Base-by-base conservation (phyloP, 148 eudicot species). In the Euryodendron excelsum region DNA sequence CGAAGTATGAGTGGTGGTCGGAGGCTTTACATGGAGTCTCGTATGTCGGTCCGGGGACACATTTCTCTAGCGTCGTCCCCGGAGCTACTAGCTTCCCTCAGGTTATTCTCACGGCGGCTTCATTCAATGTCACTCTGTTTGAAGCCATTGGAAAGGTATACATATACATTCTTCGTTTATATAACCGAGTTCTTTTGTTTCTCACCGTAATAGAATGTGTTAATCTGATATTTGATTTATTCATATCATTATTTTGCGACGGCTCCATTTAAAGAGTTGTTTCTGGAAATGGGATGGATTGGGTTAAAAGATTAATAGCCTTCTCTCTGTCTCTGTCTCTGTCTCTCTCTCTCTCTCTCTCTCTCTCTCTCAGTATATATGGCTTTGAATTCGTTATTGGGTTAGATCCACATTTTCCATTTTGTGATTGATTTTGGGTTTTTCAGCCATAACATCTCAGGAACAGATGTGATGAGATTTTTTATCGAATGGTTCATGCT, bases 81-180 rank as follows among this genome's bases (percentile, higher is more conserved):
- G 81, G 62, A 17, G 96, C 96, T 2, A 90, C 96, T 3, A 90
- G 90, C 82, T 90, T 87, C 41, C 96, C 96, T 48, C 89, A 85
- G 83, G 86, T 90, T 25, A 92, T 92, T 58, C 84, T 84, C 63
- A 84, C 93, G 0, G 93, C 93, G 8, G 81, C 96, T 34, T 87
- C 93, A 0, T 90, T 90, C 81, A 90, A 92, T 80, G 72, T 76
- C 27, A 12, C 69, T 23, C 74, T 75, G 78, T 90, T 78, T 84
- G 85, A 73, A 33, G 53, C 81, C 61, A 82, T 82, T 67, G 85
- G 83, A 59, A 79, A 80, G 81, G 81, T 76, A 50, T 9, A 25
- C 9, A 41, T 41, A 2, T 41, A 41, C 9, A 41, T 41, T 5
- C 4, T 41, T 41, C 4, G 8, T 37, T 58, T 50, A 8, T 27